A percentile compares a stretch with the other conserved stretches of the same genome.
Conservation (phyloP, 257 asterid species). For the Capsicum pubescens region DNA sequence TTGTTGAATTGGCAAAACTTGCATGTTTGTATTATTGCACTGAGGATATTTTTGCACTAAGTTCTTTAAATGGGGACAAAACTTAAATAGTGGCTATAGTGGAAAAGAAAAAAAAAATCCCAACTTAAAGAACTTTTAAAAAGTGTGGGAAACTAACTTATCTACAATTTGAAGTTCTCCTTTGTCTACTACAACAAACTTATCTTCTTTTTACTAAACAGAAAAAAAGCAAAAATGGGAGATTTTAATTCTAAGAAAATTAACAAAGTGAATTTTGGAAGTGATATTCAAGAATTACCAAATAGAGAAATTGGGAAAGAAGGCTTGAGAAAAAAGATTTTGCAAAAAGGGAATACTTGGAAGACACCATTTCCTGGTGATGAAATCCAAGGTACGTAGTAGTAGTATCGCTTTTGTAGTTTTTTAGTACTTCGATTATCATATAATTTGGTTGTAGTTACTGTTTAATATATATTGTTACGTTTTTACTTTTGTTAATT, state of each 20-base stretch:
- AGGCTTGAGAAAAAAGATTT: conserved; percentile 50
- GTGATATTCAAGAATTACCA: conserved; percentile 14
- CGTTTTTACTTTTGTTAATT: background rate
- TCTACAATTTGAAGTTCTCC: conserved; percentile 33
- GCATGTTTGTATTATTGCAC: background rate
- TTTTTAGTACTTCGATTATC: background rate
- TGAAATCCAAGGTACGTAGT: conserved; percentile 56
- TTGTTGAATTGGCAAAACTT: background rate
- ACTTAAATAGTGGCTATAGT: no score
- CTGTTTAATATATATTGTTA: background rate
- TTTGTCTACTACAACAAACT: conserved; percentile 30
- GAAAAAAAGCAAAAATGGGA: background rate
- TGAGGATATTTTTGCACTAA: background rate
- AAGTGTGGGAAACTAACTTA: conserved; percentile 33
- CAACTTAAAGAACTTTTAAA: background rate
- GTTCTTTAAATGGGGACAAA: background rate
- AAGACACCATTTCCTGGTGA: conserved; percentile 68
- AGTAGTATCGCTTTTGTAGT: background rate
- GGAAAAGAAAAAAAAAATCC: background rate
- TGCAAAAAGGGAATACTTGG: conserved; percentile 59
- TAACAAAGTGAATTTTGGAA: conserved; percentile 1
- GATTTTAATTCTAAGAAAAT: conserved; percentile 15
- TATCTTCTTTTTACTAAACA: conserved; percentile 14
- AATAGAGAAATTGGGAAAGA: conserved; percentile 41
- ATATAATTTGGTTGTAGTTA: background rate